Conservation (phyloP, 345 rosid species). For the Isatis tinctoria region DNA sequence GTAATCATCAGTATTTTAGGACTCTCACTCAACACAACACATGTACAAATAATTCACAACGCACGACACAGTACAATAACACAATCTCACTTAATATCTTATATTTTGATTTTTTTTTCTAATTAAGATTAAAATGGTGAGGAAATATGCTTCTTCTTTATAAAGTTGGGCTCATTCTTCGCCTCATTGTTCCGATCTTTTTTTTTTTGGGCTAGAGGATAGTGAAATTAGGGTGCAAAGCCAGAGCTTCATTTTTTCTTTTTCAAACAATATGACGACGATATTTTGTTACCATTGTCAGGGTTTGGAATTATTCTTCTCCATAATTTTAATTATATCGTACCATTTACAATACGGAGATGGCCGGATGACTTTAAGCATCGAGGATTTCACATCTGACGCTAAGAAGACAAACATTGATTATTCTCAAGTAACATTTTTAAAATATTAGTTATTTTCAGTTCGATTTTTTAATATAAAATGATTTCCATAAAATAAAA, state of each 20-base stretch:
- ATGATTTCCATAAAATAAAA: neutral
- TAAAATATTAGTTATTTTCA: neutral
- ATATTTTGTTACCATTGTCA: neutral
- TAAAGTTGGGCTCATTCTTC: too few relatives aligned
- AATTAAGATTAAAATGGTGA: too few relatives aligned
- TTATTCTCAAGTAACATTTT: neutral
- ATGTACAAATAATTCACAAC: neutral
- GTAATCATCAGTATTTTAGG: too few relatives aligned
- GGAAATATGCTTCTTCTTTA: too few relatives aligned
- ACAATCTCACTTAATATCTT: neutral
- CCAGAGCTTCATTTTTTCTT: neutral
- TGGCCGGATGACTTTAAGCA: neutral
- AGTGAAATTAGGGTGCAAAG: too few relatives aligned
- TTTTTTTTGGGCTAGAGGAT: too few relatives aligned
- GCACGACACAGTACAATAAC: neutral
- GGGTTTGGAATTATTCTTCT: neutral
- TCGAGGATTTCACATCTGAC: neutral
- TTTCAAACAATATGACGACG: neutral
- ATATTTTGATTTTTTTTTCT: too few relatives aligned
- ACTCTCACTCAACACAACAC: neutral
- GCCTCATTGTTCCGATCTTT: too few relatives aligned
- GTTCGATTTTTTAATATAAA: neutral
- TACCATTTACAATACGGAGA: neutral
- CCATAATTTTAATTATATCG: neutral
- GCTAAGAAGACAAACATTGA: neutral